phyloP scores from a whole-genome alignment of 441 rosid species.

The Adansonia grandidieri region DNA sequence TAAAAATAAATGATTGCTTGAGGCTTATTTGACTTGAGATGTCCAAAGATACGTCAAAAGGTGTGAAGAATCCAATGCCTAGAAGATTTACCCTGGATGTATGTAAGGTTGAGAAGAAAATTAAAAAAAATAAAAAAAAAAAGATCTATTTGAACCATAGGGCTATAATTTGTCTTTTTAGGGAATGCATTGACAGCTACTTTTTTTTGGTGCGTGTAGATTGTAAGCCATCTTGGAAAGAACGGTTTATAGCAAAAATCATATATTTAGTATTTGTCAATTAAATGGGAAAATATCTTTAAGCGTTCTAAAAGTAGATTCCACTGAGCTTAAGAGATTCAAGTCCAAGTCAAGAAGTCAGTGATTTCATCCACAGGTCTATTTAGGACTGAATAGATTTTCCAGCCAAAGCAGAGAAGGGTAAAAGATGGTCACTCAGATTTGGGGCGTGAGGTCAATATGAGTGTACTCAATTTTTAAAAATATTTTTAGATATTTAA shows the following conservation, averaged over 20 bases:
- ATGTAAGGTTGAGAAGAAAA: not conserved
- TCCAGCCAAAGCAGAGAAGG: not conserved
- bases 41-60: not conserved
- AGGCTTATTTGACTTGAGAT: constrained; percentile 9
- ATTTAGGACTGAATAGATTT: no score
- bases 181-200: not conserved
- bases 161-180: not conserved
- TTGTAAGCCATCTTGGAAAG: not conserved
- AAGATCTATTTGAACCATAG: no score
- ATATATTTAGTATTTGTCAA: not conserved
- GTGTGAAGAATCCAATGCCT: constrained; percentile 14
- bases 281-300: not conserved
- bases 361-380: not conserved
- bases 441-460: no score
- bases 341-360: not conserved
- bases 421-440: no score
- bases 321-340: no score
- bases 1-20: constrained; percentile 6
- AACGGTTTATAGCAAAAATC: not conserved
- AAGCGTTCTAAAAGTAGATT: no score
- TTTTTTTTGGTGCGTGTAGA: constrained; percentile 16
- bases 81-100: not conserved
- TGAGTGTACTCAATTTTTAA: no score
- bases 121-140: constrained; percentile 10
- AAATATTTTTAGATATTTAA: no score